A percentile compares a stretch with the other conserved stretches of the same genome.
Evolutionary conservation across 495 filamentous ascomycete genomes (phyloP).

Genomic region (Pseudomonodictys pantanalensis): DNA sequence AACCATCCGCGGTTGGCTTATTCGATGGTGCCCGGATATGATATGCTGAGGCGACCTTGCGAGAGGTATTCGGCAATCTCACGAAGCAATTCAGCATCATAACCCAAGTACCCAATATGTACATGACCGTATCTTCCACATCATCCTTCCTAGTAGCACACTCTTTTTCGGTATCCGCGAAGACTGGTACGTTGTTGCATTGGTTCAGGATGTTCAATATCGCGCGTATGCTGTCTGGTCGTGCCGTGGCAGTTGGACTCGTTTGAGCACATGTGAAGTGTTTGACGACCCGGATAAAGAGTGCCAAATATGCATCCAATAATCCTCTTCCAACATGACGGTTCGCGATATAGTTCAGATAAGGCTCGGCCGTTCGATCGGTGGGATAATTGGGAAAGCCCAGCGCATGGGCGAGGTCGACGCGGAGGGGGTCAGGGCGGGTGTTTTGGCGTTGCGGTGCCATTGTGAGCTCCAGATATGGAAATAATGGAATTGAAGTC

Average conservation of each 20-base stretch:
- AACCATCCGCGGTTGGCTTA: background rate
- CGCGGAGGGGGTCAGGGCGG: slow-evolving; percentile 1
- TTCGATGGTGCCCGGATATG: background rate
- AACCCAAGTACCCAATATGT: slow-evolving; percentile 16
- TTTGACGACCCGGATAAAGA: slow-evolving; percentile 15
- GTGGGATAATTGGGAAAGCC: slow-evolving; percentile 9
- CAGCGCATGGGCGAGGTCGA: slow-evolving; percentile 15
- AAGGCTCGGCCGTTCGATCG: slow-evolving; percentile 5
- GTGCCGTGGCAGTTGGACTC: background rate
- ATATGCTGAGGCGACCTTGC: slow-evolving; percentile 7
- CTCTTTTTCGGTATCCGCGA: slow-evolving; percentile 3
- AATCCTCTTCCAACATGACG: slow-evolving; percentile 5
- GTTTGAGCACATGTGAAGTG: background rate
- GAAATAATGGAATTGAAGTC: background rate
- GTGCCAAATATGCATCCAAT: slow-evolving; percentile 6
- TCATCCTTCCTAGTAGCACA: slow-evolving; percentile 11
- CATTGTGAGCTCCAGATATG: background rate
- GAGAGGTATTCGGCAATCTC: slow-evolving; percentile 1
- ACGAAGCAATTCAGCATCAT: slow-evolving; percentile 21
- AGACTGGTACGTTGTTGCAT: slow-evolving; percentile 1
- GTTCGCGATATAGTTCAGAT: slow-evolving; percentile 19
- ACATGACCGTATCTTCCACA: slow-evolving; percentile 20
- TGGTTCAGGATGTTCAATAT: background rate
- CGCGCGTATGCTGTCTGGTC: background rate
- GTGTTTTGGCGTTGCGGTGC: background rate